phyloP scores from a whole-genome alignment of 768 basidiomycete species.

The Calocybe cyanea region DNA sequence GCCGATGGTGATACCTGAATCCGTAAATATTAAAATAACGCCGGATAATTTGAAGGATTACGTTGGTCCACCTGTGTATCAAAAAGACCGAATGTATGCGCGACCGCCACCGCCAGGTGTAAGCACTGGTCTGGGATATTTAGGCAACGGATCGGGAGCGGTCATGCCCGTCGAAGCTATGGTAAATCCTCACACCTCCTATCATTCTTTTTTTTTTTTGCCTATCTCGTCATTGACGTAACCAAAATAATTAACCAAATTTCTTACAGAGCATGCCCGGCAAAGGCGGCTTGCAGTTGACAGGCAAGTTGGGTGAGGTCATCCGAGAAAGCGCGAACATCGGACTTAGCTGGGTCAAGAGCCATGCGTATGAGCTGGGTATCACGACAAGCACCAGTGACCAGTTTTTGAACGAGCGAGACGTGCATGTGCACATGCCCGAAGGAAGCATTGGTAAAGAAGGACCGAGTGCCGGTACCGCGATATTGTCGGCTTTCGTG shows the following conservation, averaged over 20 bases:
- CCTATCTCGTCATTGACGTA: not conserved
- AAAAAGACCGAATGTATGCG: constrained; percentile 89
- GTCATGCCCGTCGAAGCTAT: constrained; percentile 97
- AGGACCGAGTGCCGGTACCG: constrained; percentile 95
- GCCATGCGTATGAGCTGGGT: constrained; percentile 85
- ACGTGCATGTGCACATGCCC: constrained; percentile 97
- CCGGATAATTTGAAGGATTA: constrained; percentile 92
- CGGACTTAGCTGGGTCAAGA: constrained; percentile 88
- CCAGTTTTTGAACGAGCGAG: constrained; percentile 79
- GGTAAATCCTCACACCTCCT: constrained; percentile 39
- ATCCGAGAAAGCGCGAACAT: constrained; percentile 97
- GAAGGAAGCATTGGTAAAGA: constrained; percentile 93
- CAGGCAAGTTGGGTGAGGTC: constrained; percentile 97
- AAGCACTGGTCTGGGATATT: constrained; percentile 90
- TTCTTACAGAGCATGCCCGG: constrained; percentile 87
- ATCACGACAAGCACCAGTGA: constrained; percentile 71
- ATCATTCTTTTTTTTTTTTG: not conserved
- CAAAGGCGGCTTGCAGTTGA: constrained; percentile 86
- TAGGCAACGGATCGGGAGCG: constrained; percentile 94
- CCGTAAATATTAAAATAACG: constrained; percentile 77
- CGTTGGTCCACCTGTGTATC: constrained; percentile 93
- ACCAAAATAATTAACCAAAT: too few relatives aligned
- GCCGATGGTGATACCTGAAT: constrained; percentile 76
- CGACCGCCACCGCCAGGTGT: constrained; percentile 85
- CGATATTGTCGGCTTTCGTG: constrained; percentile 87